phyloP scores from a whole-genome alignment of 129 eudicot species.

The Sambucus nigra region DNA sequence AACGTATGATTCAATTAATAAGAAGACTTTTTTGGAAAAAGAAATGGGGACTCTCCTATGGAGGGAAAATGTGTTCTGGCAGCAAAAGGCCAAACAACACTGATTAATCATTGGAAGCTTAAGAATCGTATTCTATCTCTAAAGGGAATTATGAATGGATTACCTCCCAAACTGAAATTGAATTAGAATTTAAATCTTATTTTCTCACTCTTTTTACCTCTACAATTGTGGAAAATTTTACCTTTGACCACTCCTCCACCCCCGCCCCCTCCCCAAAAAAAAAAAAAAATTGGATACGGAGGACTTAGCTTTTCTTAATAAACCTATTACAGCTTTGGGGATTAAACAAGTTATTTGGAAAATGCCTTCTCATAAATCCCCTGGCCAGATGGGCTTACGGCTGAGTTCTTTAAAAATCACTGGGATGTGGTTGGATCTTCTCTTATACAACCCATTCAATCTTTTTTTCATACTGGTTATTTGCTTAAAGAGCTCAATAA shows the following conservation, averaged over 20 bases:
- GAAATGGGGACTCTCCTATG: too few species aligned
- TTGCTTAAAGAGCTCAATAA: not conserved
- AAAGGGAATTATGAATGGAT: not conserved
- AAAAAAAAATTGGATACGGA: not conserved
- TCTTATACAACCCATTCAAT: not conserved
- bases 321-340: not conserved
- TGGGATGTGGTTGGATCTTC: not conserved
- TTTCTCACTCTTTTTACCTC: too few species aligned
- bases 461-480: not conserved
- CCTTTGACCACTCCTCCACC: not conserved
- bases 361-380: not conserved
- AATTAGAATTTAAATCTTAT: too few species aligned
- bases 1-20: too few species aligned
- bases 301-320: not conserved
- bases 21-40: too few species aligned
- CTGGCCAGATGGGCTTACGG: constrained; percentile 3
- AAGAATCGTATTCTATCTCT: too few species aligned
- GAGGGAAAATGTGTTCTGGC: too few species aligned
- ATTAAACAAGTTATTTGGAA: not conserved
- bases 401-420: not conserved
- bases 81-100: too few species aligned
- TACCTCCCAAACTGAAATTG: not conserved
- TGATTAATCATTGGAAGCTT: too few species aligned
- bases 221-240: too few species aligned
- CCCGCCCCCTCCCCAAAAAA: not conserved